Evolutionary conservation across 2,329 filamentous ascomycete genomes (phyloP), one percentile per base, ranked within the genome.

Genomic region (Talaromyces rugulosus): DNA sequence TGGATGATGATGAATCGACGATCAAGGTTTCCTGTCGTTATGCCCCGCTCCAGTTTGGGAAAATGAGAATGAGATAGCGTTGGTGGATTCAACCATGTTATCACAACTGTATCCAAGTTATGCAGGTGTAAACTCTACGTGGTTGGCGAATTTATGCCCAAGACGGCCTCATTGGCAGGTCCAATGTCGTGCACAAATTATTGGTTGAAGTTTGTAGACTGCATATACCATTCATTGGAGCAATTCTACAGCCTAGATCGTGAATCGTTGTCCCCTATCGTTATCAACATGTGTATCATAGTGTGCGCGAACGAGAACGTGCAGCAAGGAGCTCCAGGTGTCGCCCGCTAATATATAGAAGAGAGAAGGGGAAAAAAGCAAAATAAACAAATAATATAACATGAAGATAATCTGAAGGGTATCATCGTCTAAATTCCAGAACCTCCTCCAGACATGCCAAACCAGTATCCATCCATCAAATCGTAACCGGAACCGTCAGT

Each of bases 401-500:
- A 53, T 47, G 18, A 40, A n/a, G 30, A 30, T n/a, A 58, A 34
- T 28, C 27, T 30, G n/a, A 60, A 42, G 61, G 61, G 61, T 62
- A 62, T 62, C 61, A 62, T 62, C n/a, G 23, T 59, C 42, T 59
- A 62, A 51, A 62, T 59, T 56, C 58, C 58, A 55, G 61, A 47
- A 54, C 58, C 61, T 36, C 54, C 58, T 6, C 61, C 61, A 58
- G 61, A 60, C 58, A 75, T 78, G 9, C 82, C 82, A 72, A 85
- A 84, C 70, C 84, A 85, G 69, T 82, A 85, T 4, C 81, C 82
- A 67, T 83, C 81, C 66, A 84, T 80, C 34, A 85, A 67, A 75
- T 83, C 81, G 66, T 79, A 77, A 56, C 77, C 77, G 27, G 73
- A 71, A 47, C 78, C 78, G 60, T 82, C 79, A 18, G 56, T 62